Conservation (phyloP, 768 basidiomycete genomes). For the Atractiella rhizophila region DNA sequence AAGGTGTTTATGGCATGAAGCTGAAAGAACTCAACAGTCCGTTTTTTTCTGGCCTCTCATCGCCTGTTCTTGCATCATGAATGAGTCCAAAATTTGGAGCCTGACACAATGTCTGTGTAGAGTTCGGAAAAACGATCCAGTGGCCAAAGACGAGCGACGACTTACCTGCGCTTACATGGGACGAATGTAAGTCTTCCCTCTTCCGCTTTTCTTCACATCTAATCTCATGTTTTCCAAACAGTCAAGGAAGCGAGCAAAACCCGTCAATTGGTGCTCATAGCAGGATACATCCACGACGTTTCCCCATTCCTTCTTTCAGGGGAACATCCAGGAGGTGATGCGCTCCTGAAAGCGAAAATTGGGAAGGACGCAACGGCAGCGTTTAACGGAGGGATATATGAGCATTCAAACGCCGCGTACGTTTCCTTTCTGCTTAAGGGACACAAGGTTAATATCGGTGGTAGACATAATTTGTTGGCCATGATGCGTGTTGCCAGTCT, state of each 20-base stretch:
- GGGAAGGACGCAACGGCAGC: slow-evolving; percentile 59
- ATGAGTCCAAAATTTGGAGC: no score
- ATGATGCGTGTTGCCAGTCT: slow-evolving; percentile 51
- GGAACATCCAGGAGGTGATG: slow-evolving; percentile 52
- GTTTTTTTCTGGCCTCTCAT: no score
- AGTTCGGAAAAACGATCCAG: no score
- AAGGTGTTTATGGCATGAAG: slow-evolving; percentile 49
- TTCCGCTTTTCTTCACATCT: no score
- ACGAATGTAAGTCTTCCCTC: no score
- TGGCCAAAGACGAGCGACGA: slow-evolving; percentile 28
- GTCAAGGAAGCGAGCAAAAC: slow-evolving; percentile 41
- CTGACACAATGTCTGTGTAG: no score
- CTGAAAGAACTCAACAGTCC: no score
- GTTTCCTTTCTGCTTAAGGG: no score
- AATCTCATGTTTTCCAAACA: no score
- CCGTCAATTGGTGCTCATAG: slow-evolving; percentile 42
- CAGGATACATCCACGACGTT: slow-evolving; percentile 70
- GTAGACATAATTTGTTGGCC: no score
- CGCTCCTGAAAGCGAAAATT: slow-evolving; percentile 32
- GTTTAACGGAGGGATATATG: slow-evolving; percentile 64
- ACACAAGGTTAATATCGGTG: slow-evolving; percentile 42
- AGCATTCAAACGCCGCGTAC: slow-evolving; percentile 59
- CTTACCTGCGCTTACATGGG: slow-evolving; percentile 57
- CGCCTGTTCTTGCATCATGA: no score
- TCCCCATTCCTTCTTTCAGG: slow-evolving; percentile 44